Evolutionary conservation across 2,329 filamentous ascomycete species (phyloP).

Genomic region (Blumeria graminis): DNA sequence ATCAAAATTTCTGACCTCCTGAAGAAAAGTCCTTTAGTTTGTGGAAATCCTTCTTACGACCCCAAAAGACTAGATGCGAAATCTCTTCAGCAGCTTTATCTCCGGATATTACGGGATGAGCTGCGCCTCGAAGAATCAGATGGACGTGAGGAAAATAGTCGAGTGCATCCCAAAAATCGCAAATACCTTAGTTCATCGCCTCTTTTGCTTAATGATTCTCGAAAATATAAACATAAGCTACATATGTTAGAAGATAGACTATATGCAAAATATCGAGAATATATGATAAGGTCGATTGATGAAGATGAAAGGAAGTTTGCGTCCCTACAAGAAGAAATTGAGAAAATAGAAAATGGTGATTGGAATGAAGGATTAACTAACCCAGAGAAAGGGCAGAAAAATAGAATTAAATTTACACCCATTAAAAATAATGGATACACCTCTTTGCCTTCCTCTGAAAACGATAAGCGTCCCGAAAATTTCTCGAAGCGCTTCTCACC

Average conservation of each 20-base stretch:
- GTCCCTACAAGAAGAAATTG: constrained; percentile 40
- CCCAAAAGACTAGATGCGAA: constrained; percentile 49
- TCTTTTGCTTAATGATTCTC: constrained; percentile 40
- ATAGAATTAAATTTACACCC: constrained; percentile 3
- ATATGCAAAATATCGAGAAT: constrained; percentile 49
- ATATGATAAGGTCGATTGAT: constrained; percentile 43
- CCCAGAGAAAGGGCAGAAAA: constrained; percentile 7
- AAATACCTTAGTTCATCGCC: constrained; percentile 43
- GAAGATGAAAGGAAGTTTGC: constrained; percentile 49
- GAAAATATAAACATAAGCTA: constrained; percentile 39
- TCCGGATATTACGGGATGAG: constrained; percentile 54
- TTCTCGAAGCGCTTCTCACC: constrained; percentile 9
- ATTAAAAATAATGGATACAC: neutral
- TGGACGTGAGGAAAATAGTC: constrained; percentile 18
- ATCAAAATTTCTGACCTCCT: constrained; percentile 49
- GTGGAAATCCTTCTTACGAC: constrained; percentile 47
- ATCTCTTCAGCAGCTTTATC: constrained; percentile 55
- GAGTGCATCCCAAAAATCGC: constrained; percentile 39
- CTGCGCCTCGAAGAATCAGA: constrained; percentile 25
- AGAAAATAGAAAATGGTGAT: constrained; percentile 37
- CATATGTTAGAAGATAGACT: constrained; percentile 48
- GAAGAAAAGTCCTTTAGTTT: constrained; percentile 48
- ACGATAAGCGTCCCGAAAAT: too few relatives aligned
- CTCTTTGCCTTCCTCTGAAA: too few relatives aligned
- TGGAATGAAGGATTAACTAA: constrained; percentile 20